Percentiles rank a stretch among this genome's conserved stretches.
Evolutionary conservation across 2,329 filamentous ascomycete genomes (phyloP).

Genomic region (Aspergillus sojae): DNA sequence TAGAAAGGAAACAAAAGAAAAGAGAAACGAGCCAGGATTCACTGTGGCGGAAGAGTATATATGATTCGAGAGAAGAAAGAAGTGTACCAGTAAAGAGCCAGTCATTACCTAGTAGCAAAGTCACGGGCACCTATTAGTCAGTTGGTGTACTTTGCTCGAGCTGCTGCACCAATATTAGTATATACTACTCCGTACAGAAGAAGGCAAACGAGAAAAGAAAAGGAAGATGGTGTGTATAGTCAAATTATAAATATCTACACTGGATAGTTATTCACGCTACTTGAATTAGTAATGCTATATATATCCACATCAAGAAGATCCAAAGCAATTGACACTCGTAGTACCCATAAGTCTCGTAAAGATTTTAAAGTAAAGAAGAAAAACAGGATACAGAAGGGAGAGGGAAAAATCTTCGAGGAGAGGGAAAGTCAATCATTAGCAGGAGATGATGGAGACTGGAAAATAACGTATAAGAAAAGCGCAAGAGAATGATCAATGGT

Average conservation of each 20-base stretch:
- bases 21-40: background rate
- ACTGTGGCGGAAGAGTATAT: background rate
- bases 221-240: background rate
- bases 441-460: too few species aligned
- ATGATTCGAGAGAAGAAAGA: background rate
- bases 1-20: background rate
- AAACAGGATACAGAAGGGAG: constrained; percentile 4
- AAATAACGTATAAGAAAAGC: background rate
- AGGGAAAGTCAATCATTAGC: background rate
- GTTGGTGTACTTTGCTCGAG: background rate
- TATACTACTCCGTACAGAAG: background rate
- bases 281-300: background rate
- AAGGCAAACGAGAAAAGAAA: background rate
- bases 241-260: background rate
- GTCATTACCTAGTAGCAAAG: background rate
- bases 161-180: background rate
- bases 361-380: constrained; percentile 8
- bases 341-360: constrained; percentile 32
- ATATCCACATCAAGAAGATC: background rate
- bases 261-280: background rate
- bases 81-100: background rate
- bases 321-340: constrained; percentile 22
- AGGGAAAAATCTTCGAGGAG: background rate
- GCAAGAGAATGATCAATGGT: background rate
- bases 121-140: background rate